Evolutionary conservation across 306 rosid genomes (phyloP).

Genomic region (Prosopis cineraria): DNA sequence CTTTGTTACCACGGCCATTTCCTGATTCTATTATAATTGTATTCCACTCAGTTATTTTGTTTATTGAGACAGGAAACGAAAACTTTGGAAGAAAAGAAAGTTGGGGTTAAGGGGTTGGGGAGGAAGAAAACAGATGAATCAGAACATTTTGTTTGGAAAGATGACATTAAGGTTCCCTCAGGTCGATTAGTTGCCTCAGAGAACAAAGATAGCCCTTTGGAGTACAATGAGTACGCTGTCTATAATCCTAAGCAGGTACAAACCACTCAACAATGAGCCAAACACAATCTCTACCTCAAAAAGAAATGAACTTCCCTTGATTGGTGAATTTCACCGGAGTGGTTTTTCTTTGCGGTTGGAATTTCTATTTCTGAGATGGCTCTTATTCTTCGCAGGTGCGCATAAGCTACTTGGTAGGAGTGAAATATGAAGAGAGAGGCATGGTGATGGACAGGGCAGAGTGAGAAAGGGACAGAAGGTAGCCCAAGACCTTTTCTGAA

Average conservation of each 20-base stretch:
- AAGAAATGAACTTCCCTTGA: not conserved
- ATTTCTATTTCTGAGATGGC: no score
- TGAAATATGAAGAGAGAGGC: conserved; percentile 68
- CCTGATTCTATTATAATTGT: not conserved
- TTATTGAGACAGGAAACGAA: conserved; percentile 54
- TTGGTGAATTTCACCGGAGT: not conserved
- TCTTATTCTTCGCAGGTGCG: conserved; percentile 48
- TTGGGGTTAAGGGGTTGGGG: conserved; percentile 73
- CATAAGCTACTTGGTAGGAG: conserved; percentile 76
- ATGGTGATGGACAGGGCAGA: conserved; percentile 54
- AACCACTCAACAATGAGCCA: not conserved
- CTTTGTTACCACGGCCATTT: not conserved
- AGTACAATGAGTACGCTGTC: conserved; percentile 77
- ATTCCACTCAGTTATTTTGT: not conserved
- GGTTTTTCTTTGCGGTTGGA: no score
- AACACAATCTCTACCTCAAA: not conserved
- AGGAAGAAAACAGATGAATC: conserved; percentile 76
- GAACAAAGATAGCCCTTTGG: conserved; percentile 64
- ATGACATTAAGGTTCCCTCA: conserved; percentile 77
- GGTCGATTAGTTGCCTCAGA: conserved; percentile 64
- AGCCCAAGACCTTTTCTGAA: conserved; percentile 7
- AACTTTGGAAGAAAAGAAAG: conserved; percentile 62
- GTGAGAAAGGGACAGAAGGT: not conserved
- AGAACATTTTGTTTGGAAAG: conserved; percentile 81
- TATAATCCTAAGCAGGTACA: conserved; percentile 76